Percentiles rank a stretch among this genome's conserved stretches.
These are phyloP conservation scores for Persicaria tinctoria DNA, from an alignment of 148 eudicot genomes.

Conservation along the genomic window DNA sequence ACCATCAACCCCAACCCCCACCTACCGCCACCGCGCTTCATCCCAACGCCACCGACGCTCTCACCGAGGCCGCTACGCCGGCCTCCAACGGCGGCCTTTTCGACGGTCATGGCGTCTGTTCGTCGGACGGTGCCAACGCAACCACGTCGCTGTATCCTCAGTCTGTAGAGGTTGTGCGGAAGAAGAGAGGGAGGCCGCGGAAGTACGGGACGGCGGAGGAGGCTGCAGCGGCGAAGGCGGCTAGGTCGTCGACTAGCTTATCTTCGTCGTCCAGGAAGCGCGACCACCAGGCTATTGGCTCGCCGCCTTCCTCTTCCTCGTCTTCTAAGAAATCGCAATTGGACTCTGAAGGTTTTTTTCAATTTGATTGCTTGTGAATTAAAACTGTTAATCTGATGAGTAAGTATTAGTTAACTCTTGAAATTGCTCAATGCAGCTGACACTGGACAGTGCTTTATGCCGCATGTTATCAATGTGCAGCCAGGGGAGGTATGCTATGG, in stretches of 20 bases:
- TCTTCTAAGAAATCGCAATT: constrained; percentile 39
- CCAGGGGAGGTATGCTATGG: constrained; percentile 32
- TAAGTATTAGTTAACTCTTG: not conserved
- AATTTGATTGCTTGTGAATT: not conserved
- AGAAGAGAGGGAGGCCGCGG: constrained; percentile 67
- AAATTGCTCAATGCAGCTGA: constrained; percentile 23
- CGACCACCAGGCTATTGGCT: constrained; percentile 19
- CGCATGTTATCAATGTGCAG: constrained; percentile 35
- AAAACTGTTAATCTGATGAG: not conserved
- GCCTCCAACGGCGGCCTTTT: constrained; percentile 27
- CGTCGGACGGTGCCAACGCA: constrained; percentile 8
- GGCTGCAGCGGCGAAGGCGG: constrained; percentile 64
- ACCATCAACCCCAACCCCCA: constrained; percentile 33
- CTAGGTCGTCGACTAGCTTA: constrained; percentile 8
- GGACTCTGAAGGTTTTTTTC: constrained; percentile 31
- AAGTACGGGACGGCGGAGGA: constrained; percentile 72
- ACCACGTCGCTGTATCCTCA: constrained; percentile 27
- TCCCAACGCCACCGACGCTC: not conserved
- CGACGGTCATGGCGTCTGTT: constrained; percentile 15
- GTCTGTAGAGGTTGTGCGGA: constrained; percentile 33
- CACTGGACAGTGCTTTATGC: constrained; percentile 30
- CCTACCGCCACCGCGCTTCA: constrained; percentile 14
- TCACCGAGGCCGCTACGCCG: constrained; percentile 18
- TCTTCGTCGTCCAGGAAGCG: constrained; percentile 30
- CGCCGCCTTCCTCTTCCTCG: constrained; percentile 18